These are phyloP conservation scores for Saccharomycopsis fibuligera DNA, from an alignment of 805 yeast species.

Conservation along the genomic window DNA sequence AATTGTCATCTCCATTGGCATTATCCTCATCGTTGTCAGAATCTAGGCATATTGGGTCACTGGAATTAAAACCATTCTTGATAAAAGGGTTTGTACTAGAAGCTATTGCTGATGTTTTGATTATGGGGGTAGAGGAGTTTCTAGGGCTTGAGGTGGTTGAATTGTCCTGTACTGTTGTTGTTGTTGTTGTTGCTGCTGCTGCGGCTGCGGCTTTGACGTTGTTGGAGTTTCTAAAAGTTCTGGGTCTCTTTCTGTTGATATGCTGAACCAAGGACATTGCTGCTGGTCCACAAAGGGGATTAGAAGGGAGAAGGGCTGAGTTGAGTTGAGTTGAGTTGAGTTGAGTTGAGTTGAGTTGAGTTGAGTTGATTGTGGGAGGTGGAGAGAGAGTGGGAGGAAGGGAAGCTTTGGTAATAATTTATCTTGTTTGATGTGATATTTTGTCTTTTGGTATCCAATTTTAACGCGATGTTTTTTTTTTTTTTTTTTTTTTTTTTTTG, in stretches of 20 bases:
- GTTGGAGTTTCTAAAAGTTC: slow-evolving; percentile 22
- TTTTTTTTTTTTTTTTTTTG: too few relatives aligned
- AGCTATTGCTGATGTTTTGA: not conserved
- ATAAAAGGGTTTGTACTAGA: slow-evolving; percentile 5
- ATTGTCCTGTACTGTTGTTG: not conserved
- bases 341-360: too few relatives aligned
- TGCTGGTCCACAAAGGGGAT: not conserved
- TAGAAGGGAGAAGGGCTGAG: too few relatives aligned
- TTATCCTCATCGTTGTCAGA: slow-evolving; percentile 13
- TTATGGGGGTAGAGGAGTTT: too few relatives aligned
- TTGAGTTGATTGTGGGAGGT: too few relatives aligned
- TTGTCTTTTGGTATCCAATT: too few relatives aligned
- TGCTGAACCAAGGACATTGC: slow-evolving; percentile 28
- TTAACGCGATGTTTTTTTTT: too few relatives aligned
- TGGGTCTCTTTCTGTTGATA: slow-evolving; percentile 34
- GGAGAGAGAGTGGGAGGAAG: too few relatives aligned
- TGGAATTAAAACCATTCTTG: slow-evolving; percentile 8
- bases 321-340: too few relatives aligned
- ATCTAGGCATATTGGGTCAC: slow-evolving; percentile 16
- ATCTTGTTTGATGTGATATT: too few relatives aligned
- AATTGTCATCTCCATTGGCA: not conserved
- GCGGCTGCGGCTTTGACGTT: slow-evolving; percentile 17
- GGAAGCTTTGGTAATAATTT: too few relatives aligned
- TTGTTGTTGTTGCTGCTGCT: slow-evolving; percentile 10
- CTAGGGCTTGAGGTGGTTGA: not conserved